Evolutionary conservation across 352 stramenopile genomes (phyloP), one percentile per base, ranked within the genome.

Genomic region (Phytopythium boreale): DNA sequence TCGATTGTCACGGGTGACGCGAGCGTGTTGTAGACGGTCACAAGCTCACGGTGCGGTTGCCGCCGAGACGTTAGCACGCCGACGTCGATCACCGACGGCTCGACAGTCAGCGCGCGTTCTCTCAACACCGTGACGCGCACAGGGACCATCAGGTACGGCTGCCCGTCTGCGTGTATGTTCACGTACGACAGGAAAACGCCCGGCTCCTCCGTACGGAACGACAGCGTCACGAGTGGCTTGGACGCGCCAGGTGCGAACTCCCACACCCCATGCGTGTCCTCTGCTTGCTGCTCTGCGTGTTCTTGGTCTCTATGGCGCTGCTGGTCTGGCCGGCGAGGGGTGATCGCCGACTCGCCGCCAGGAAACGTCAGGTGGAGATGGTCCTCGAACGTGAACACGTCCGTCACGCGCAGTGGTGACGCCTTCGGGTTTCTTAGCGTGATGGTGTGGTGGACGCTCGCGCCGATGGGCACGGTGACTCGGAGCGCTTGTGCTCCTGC

Each of bases 21-120:
- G 5, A 56, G 72, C 6, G 74, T 70, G 66, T 90, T 89, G 46
- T 78, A 69, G 37, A 87, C 27, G 10, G 68, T 61, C 46, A 88
- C 66, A 50, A 56, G 50, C 44, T 81, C 34, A 36, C 79, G 34
- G 27, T 66, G 70, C 37, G 66, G 53, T 12, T 69, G 26, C 15
- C 10, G 31, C 1, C 55, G 34, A 2, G 55, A 56, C 17, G 69
- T 74, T 20, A 86, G 49, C 20, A 81, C 52, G 4, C 77, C 77
- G 22, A 87, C 36, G 24, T 81, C 63, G 24, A 84, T 36, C 8
- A 71, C 59, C 12, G 57, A 63, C 1, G 75, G 77, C 36, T 79
- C 70, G 15, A 84, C 57, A 36, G 80, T 64, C n/a, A 87, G 56
- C 26, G 71, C 67, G 44, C 69, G 64, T 34, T 70, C 68, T 58